phyloP scores from a whole-genome alignment of 805 yeast genomes.

The Yamadazyma endophytica region DNA sequence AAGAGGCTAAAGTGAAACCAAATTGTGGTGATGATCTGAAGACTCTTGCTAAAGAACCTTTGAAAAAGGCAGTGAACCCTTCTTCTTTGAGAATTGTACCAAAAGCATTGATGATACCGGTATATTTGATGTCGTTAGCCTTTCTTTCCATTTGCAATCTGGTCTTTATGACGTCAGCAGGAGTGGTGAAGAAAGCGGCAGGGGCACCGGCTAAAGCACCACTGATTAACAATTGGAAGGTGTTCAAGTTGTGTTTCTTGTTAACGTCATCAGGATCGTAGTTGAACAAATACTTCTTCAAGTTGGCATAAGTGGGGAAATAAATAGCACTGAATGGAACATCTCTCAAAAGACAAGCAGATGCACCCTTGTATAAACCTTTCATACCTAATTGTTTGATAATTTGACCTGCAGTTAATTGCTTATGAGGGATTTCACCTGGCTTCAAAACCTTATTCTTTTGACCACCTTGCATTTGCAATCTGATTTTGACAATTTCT shows the following conservation, averaged over 20 bases:
- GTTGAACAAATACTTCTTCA: constrained; percentile 75
- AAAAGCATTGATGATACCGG: constrained; percentile 75
- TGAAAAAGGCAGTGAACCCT: constrained; percentile 82
- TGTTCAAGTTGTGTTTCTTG: constrained; percentile 56
- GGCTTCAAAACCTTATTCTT: constrained; percentile 27
- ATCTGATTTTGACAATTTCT: constrained; percentile 90
- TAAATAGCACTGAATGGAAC: constrained; percentile 96
- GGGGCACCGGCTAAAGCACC: constrained; percentile 99
- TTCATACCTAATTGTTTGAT: constrained; percentile 73
- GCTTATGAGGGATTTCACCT: constrained; percentile 39
- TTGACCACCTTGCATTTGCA: constrained; percentile 86
- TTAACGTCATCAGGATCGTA: constrained; percentile 71
- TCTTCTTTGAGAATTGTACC: constrained; percentile 73
- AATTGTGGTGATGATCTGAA: constrained; percentile 96
- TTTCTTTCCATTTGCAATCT: constrained; percentile 84
- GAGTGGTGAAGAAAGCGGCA: constrained; percentile 94
- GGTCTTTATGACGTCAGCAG: constrained; percentile 95
- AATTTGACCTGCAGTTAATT: constrained; percentile 60
- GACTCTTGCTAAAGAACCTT: constrained; percentile 95
- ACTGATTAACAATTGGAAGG: constrained; percentile 79
- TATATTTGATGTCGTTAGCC: constrained; percentile 71
- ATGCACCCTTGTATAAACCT: constrained; percentile 88
- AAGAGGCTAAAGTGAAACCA: constrained; percentile 96
- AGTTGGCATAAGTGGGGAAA: constrained; percentile 94
- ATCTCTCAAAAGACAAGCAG: constrained; percentile 89